Base-by-base conservation (phyloP, 345 rosid genomes). In the Salix brachista region DNA sequence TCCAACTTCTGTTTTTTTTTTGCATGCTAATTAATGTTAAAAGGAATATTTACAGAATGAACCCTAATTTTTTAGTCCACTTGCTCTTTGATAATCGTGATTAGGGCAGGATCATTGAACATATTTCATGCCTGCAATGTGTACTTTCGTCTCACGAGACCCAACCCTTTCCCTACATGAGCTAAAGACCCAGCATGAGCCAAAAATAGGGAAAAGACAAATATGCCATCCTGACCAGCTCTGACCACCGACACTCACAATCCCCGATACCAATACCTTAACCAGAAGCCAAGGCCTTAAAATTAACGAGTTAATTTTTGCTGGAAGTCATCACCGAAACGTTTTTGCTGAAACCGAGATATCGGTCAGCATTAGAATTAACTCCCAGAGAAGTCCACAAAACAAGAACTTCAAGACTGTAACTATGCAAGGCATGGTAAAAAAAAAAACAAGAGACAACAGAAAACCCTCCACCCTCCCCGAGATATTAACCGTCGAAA, bases 201-300 rank as follows among this genome's bases (percentile, higher is more conserved):
- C 14, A 36, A 36, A 36, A 36, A 12, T 11, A 8, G 8, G 26
- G 11, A 68, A 68, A 68, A 37, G 71, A 68, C 71, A 68, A 12
- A 50, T n/a, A 41, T 68, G 71, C 71, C 48, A 68, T 16, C 4
- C 50, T 68, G 52, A 12, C 71, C 52, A 68, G 13, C 50, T 68
- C 71, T 41, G 71, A 68, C 71, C 71, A 68, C 71, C 71, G 71
- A 68, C 54, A 68, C 71, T 68, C 71, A 41, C 50, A 68, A 0
- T 65, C n/a, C 69, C n/a, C 69, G 1, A 12, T 23, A 10, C 54
- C 3, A 68, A 5, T 30, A 9, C 26, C 28, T 23, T 12, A 23
- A 26, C 58, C 58, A 18, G 6, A 52, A 52, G 58, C 62, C 62
- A 58, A 58, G 14, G 23, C 11, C 28, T 5, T 36, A 5, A 36